These are phyloP conservation scores for Dioscorea zingiberensis DNA, from an alignment of 106 monocot genomes.

Conservation along the genomic window DNA sequence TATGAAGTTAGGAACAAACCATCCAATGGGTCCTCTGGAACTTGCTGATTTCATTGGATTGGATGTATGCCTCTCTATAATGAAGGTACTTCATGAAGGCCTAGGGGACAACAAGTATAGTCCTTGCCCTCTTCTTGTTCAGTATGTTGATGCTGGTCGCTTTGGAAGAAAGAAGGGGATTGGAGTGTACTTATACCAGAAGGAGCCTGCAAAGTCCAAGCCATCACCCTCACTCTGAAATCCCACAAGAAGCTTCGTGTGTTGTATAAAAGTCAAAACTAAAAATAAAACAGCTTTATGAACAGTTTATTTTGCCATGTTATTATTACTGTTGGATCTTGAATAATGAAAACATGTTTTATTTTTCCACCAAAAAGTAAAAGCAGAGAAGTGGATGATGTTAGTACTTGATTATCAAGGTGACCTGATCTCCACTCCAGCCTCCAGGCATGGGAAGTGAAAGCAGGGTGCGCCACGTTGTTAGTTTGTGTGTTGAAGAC, in stretches of 20 bases:
- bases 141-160: conserved; percentile 89
- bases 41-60: conserved; percentile 93
- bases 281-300: too few species aligned
- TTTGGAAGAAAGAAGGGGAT: conserved; percentile 69
- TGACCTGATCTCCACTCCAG: too few species aligned
- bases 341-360: too few species aligned
- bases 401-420: too few species aligned
- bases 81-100: conserved; percentile 66
- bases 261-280: too few species aligned
- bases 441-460: too few species aligned
- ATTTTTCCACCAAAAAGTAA: too few species aligned
- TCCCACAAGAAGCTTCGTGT: neutral
- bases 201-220: conserved; percentile 16
- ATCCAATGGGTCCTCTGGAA: conserved; percentile 89
- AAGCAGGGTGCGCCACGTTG: too few species aligned
- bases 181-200: conserved; percentile 69
- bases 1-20: conserved; percentile 92
- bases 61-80: conserved; percentile 85
- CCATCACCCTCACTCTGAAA: conserved; percentile 31
- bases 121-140: conserved; percentile 90
- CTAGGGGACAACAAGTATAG: conserved; percentile 76
- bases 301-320: too few species aligned
- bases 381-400: too few species aligned
- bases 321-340: too few species aligned
- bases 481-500: too few species aligned